These are phyloP conservation scores for Huntiella bhutanensis DNA, from an alignment of 2,329 filamentous ascomycete species.

Conservation along the genomic window DNA sequence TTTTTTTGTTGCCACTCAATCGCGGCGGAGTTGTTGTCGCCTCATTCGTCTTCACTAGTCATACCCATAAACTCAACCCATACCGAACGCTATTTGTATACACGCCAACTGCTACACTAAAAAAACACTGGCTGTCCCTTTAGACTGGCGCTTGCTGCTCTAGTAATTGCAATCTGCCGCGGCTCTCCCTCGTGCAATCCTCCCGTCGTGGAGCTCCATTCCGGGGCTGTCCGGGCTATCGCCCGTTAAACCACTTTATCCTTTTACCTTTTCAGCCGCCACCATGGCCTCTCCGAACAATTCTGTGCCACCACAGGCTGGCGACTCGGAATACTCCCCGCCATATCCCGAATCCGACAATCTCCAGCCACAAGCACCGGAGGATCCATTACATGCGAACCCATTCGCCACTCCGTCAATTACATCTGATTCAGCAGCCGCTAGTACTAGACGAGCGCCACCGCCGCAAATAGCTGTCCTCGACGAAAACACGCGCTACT, in stretches of 20 bases:
- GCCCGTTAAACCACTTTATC: slow-evolving; percentile 9
- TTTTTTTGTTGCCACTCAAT: not conserved
- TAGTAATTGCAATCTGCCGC: not conserved
- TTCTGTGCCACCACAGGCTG: not conserved
- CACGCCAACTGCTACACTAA: not conserved
- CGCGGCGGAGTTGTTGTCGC: no score
- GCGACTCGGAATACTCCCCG: not conserved
- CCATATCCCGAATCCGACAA: slow-evolving; percentile 2
- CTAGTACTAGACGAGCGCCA: not conserved
- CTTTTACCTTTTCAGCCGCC: slow-evolving; percentile 1
- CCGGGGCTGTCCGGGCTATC: slow-evolving; percentile 11
- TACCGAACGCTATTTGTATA: no score
- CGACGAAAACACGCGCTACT: slow-evolving; percentile 10
- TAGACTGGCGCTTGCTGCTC: not conserved
- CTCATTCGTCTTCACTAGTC: no score
- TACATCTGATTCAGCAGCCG: not conserved
- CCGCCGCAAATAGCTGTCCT: slow-evolving; percentile 11
- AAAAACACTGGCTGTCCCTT: not conserved
- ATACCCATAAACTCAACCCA: no score
- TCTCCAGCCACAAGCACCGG: not conserved
- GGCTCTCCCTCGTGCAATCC: slow-evolving; percentile 11
- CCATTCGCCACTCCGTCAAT: not conserved
- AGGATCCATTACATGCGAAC: not conserved
- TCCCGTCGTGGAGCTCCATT: slow-evolving; percentile 11
- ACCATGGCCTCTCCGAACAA: slow-evolving; percentile 7